Evolutionary conservation across 768 basidiomycete genomes (phyloP), one percentile per base, ranked within the genome.

Genomic region (Strobilomyces echinocephalus): DNA sequence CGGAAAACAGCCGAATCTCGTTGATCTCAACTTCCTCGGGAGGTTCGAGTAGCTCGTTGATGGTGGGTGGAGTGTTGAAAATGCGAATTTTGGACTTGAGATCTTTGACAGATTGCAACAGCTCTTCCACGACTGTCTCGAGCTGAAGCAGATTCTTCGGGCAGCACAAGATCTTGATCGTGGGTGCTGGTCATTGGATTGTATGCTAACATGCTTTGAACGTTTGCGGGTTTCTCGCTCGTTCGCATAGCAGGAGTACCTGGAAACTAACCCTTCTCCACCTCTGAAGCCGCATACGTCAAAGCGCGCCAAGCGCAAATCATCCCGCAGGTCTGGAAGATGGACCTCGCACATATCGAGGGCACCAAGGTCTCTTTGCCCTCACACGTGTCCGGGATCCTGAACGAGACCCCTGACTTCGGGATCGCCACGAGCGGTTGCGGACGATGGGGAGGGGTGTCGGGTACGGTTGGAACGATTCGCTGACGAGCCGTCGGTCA

Each of bases 341-440:
- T 58, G 2, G 79, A 79, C 56, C 69, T 78, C 31, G 44, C 65
- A 1, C 72, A 72, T 43, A 72, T 74, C 31, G 57, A 73, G 44
- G 49, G 65, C 3, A 71, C 67, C 26, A 60, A 62, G 0, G 49
- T 60, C 21, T 24, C 57, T 9, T 62, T 74, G 0, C 74, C 76
- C 2, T 30, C 50, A 5, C 76, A 77, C 33, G 70, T 73, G 11
- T 60, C 65, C 14, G 43, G 51, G 18, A 73, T 77, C 35, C 49
- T 70, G n/a, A 50, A 20, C 16, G 68, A 55, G 1, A 63, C 0
- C n/a, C n/a, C 77, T 76, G 4, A 72, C 56, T 16, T 81, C 5
- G 79, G 74, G 0, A 77, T 83, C 49, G 80, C 82, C 0, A 65
- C 75, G 21, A 79, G 77, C 24, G n/a, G n/a, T n/a, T n/a, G n/a